Evolutionary conservation across 306 rosid species (phyloP), one percentile per base, ranked within the genome.

Genomic region (Quercus wislizeni): DNA sequence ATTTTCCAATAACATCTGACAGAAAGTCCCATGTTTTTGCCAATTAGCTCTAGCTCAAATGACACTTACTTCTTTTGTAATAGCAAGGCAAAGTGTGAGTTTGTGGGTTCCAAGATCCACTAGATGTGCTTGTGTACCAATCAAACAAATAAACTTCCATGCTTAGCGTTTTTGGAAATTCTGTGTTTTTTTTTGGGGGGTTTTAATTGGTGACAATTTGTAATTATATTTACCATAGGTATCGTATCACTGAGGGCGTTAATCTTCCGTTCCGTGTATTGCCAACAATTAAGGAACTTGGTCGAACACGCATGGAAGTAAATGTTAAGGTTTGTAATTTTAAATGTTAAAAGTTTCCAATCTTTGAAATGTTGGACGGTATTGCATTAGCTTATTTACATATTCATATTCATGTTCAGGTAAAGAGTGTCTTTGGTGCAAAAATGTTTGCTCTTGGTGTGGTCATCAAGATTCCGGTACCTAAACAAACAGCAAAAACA

Each of bases 381-480:
- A 6, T 46, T 41, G 17, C 67, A 61, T 78, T 82, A 67, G 75
- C 76, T 69, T 59, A 82, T 76, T 28, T 74, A 10, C 30, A 59
- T 19, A 64, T 64, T 25, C 17, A 54, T 73, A 1, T 30, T 30
- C 13, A 54, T 81, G 80, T 85, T 64, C 91, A 94, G 97, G 97
- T 94, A 61, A 94, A 94, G 89, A 94, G 98, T 80, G 96, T 92
- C 67, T 94, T 92, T 33, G 90, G 96, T 78, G 92, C 97, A 75
- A 92, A 92, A 78, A 94, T 94, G 98, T 94, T 94, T 89, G 98
- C 97, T 11, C 92, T 94, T 84, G 97, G 98, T 28, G 97, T 92
- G 68, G 97, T 94, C 77, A 83, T 94, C 71, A 94, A 92, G 89
- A 90, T 94, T 76, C 98, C 97, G 19, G 97, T 94, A 75, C 98